Conservation (phyloP, 495 filamentous ascomycete genomes). For the Tuber umbilicatum region DNA sequence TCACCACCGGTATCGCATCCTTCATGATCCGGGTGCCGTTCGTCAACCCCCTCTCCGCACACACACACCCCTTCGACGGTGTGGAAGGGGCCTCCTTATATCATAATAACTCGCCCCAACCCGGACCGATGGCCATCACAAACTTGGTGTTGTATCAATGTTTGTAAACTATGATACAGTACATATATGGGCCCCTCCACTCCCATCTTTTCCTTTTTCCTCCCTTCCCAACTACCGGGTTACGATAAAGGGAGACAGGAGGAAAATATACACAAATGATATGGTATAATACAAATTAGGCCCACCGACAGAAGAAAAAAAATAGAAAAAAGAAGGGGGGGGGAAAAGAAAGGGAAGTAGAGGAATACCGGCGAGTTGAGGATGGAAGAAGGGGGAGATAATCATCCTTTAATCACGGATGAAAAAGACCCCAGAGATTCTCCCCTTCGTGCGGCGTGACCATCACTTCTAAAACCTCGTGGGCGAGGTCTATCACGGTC, state of each 20-base stretch:
- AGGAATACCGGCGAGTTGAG: neutral
- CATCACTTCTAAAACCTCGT: constrained; percentile 57
- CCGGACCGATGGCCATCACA: neutral
- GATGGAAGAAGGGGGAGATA: neutral
- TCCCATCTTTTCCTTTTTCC: neutral
- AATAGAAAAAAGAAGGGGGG: neutral
- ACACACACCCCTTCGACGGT: neutral
- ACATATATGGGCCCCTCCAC: neutral
- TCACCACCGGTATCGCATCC: neutral
- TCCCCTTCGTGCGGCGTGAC: constrained; percentile 67
- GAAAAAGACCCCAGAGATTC: constrained; percentile 54
- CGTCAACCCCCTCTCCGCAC: neutral
- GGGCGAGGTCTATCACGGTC: constrained; percentile 60
- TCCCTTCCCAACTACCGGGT: neutral
- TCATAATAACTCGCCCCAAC: neutral
- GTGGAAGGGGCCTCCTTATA: neutral
- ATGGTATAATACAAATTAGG: neutral
- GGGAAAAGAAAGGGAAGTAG: neutral
- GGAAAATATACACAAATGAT: neutral
- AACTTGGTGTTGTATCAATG: neutral
- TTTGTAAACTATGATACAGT: neutral
- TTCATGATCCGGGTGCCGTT: neutral
- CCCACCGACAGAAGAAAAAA: neutral
- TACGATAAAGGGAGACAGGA: neutral
- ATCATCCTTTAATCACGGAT: neutral